These are phyloP conservation scores for Sarocladium kiliense DNA, from an alignment of 2,329 filamentous ascomycete genomes.

Conservation along the genomic window DNA sequence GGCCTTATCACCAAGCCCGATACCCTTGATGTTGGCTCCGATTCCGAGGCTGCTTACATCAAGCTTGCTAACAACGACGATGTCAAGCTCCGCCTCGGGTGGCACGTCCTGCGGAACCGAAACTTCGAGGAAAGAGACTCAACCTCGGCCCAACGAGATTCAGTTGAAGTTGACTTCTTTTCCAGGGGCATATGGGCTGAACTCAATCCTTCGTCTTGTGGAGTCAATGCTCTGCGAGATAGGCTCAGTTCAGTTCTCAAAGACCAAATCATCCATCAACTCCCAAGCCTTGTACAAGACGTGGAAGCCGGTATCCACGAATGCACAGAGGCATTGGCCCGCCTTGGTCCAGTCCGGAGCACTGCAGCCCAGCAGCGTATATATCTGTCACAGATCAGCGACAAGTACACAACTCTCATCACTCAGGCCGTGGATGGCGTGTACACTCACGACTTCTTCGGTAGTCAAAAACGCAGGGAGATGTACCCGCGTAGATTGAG, in stretches of 20 bases:
- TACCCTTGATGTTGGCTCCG: slow-evolving; percentile 23
- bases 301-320: slow-evolving; percentile 30
- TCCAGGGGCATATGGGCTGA: slow-evolving; percentile 31
- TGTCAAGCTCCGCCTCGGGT: slow-evolving; percentile 43
- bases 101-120: slow-evolving; percentile 47
- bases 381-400: slow-evolving; percentile 41
- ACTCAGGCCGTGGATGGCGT: slow-evolving; percentile 43
- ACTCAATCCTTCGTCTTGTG: slow-evolving; percentile 31
- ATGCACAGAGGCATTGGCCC: slow-evolving; percentile 31
- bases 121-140: slow-evolving; percentile 29
- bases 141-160: slow-evolving; percentile 29
- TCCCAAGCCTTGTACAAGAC: slow-evolving; percentile 40
- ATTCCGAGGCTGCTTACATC: slow-evolving; percentile 33
- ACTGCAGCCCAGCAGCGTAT: slow-evolving; percentile 41
- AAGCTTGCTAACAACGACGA: slow-evolving; percentile 40
- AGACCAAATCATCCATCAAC: slow-evolving; percentile 38
- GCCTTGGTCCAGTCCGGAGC: slow-evolving; percentile 43
- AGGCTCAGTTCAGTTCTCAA: slow-evolving; percentile 47
- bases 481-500: slow-evolving; percentile 42
- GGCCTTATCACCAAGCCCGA: slow-evolving; percentile 57
- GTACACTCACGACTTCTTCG: slow-evolving; percentile 50
- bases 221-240: slow-evolving; percentile 40
- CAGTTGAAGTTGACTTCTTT: slow-evolving; percentile 38
- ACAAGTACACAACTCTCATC: slow-evolving; percentile 37
- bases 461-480: slow-evolving; percentile 19